Conservation (phyloP, 2,329 filamentous ascomycete species). For the Colletotrichum sp. region DNA sequence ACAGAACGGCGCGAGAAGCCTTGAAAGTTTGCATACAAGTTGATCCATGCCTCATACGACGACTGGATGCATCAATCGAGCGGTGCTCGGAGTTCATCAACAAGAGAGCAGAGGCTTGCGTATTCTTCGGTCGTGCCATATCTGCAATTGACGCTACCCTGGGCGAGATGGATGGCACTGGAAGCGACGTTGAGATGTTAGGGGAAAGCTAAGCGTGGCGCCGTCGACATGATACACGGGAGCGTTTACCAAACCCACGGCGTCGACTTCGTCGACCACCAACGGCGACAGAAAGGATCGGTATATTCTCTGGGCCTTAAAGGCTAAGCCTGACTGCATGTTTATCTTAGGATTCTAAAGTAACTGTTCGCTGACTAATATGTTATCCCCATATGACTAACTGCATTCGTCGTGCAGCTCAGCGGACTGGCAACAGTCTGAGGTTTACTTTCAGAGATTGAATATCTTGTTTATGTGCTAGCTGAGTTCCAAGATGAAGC, state of each 20-base stretch:
- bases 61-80: neutral
- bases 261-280: neutral
- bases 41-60: neutral
- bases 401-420: neutral
- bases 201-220: neutral
- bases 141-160: neutral
- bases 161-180: neutral
- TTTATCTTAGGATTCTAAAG: accelerated
- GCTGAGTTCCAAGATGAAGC: neutral
- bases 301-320: accelerated
- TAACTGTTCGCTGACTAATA: neutral
- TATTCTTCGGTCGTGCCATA: neutral
- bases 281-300: neutral
- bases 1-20: neutral
- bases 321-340: neutral
- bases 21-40: neutral
- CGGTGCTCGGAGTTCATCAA: neutral
- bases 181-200: neutral
- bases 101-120: neutral
- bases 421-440: neutral
- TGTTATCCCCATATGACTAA: neutral
- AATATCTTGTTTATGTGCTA: neutral
- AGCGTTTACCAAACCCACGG: neutral
- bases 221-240: neutral
- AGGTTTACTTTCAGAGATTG: neutral